Base-by-base conservation (phyloP, 179 eudicot species). In the Drosera spatulata region DNA sequence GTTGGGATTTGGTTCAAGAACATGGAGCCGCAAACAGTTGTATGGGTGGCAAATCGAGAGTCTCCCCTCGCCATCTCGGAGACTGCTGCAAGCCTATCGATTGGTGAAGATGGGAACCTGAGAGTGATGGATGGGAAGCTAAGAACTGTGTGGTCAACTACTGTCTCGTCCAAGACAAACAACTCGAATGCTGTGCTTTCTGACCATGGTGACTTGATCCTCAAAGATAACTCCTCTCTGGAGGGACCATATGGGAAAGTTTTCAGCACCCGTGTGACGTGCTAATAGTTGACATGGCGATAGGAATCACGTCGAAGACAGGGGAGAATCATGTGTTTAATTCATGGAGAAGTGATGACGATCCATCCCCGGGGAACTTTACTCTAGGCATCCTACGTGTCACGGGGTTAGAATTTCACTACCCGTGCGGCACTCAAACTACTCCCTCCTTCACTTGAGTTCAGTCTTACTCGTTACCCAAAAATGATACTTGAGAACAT, bases 61-160 rank as follows among this genome's bases (percentile, higher is more conserved):
- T 22, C 33, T 22, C 33, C 33, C 33, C 33, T 22, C 33, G 33
- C 33, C 33, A 22, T 22, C 33, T 22, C 33, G 71, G 74, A 71
- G 47, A 50, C 48, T 7, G 38, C 47, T 7, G 67, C 66, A 10
- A 65, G 65, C 33, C 51, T 70, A 49, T 39, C 13, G 1, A 52
- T 71, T 41, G 65, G 59, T 1, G 40, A 41, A 43, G 66, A 71
- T 39, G 71, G 67, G 7, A 71, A 71, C 41, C 40, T 66, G 56
- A 66, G 55, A 2, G 48, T 71, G 3, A 22, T 22, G 33, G 33
- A 22, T 22, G 33, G 33, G 33, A 22, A 22, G 33, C 33, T 22
- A 22, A 22, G 10, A 54, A 39, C 43, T 37, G 61, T 71, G 39
- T 71, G 75, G 75, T 66, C 64, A 38, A 71, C 75, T 7, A 66